phyloP scores from a whole-genome alignment of 139 green algal genomes.

The Limnomonas spitsbergensis region DNA sequence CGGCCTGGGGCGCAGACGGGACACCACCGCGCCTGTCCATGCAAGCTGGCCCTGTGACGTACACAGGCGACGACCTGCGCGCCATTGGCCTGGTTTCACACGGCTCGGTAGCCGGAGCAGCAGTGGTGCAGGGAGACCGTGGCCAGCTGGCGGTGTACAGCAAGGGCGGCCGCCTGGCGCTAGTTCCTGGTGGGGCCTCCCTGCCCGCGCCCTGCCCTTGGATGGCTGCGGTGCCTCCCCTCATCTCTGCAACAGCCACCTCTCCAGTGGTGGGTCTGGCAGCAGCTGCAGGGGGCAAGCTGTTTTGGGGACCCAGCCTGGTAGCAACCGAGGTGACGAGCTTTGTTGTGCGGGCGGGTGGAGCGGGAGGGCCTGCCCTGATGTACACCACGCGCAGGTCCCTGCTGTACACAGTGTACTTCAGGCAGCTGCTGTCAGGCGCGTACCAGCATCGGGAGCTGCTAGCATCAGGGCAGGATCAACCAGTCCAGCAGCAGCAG shows the following conservation, averaged over 20 bases:
- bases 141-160: background rate
- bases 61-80: too few relatives aligned
- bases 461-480: constrained; percentile 3
- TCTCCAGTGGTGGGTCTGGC: background rate
- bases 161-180: background rate
- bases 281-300: constrained; percentile 43
- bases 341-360: constrained; percentile 46
- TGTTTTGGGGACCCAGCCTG: constrained; percentile 53
- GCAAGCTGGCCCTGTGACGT: too few relatives aligned
- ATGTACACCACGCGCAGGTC: constrained; percentile 62
- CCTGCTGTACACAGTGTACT: constrained; percentile 49
- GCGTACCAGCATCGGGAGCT: constrained; percentile 25
- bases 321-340: constrained; percentile 61
- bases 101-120: background rate
- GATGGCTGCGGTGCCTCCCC: background rate
- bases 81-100: constrained; percentile 7
- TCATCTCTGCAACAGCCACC: background rate
- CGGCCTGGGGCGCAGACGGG: too few relatives aligned
- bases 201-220: background rate
- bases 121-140: background rate
- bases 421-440: constrained; percentile 28
- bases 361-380: constrained; percentile 70
- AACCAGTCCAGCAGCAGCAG: background rate
- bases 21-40: too few relatives aligned
- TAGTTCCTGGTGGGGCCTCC: background rate